Percentiles rank a stretch among this genome's conserved stretches.
These are phyloP conservation scores for Nemania diffusa DNA, from an alignment of 2,329 filamentous ascomycete genomes.

Conservation along the genomic window DNA sequence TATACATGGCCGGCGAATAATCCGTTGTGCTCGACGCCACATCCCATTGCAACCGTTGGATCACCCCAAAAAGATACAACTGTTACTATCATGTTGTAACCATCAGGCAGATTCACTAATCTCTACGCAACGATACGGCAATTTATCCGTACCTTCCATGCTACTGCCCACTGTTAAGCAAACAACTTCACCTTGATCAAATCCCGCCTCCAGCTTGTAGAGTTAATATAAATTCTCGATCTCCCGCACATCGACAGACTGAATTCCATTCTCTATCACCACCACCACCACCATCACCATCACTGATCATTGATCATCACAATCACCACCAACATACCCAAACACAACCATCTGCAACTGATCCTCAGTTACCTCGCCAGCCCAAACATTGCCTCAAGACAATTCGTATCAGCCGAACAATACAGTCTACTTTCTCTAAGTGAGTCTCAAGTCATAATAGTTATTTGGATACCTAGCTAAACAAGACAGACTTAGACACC, in stretches of 20 bases:
- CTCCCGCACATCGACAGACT: constrained; percentile 37
- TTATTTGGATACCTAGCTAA: constrained; percentile 7
- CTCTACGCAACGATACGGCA: constrained; percentile 19
- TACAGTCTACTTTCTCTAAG: constrained; percentile 10
- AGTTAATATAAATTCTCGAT: constrained; percentile 42
- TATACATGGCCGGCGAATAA: constrained; percentile 20
- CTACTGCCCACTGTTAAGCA: constrained; percentile 20
- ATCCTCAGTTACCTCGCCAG: not conserved
- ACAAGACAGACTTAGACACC: not conserved
- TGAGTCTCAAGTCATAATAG: constrained; percentile 9
- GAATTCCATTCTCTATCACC: constrained; percentile 33
- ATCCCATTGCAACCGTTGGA: constrained; percentile 27
- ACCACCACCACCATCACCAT: constrained; percentile 14
- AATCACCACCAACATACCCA: constrained; percentile 6
- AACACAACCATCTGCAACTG: constrained; percentile 10
- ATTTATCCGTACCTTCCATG: constrained; percentile 22
- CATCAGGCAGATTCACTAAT: constrained; percentile 31
- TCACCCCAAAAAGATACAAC: constrained; percentile 11
- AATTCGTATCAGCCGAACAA: not conserved
- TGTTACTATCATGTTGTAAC: constrained; percentile 20
- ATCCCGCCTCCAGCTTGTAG: constrained; percentile 25
- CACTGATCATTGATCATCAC: not conserved
- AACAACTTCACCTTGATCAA: constrained; percentile 24
- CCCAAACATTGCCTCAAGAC: constrained; percentile 3
- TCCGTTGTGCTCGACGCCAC: constrained; percentile 18